A percentile compares a stretch with the other conserved stretches of the same genome.
phyloP scores from a whole-genome alignment of 75 land plant species.

The Pinus taeda region DNA sequence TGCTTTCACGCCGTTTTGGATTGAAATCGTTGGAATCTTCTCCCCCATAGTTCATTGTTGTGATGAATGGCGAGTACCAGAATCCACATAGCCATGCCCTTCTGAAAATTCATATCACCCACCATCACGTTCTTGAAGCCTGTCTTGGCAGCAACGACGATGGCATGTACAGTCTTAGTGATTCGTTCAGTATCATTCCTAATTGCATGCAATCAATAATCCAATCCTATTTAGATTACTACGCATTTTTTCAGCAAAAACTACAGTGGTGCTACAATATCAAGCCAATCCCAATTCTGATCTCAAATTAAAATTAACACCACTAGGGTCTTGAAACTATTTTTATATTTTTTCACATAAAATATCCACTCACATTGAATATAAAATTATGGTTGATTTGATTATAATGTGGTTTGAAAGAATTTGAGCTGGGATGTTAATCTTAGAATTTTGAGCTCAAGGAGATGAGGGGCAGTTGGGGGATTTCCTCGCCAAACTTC shows the following conservation, averaged over 20 bases:
- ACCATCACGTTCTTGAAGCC: constrained; percentile 61
- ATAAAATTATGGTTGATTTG: not conserved
- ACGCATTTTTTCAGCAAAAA: not conserved
- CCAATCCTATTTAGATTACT: not conserved
- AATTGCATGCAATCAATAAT: constrained; percentile 52
- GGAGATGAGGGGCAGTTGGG: constrained; percentile 47
- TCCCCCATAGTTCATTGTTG: constrained; percentile 68
- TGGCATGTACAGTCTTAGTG: constrained; percentile 76
- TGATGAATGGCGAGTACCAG: constrained; percentile 73
- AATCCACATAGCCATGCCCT: constrained; percentile 62
- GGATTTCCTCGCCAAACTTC: constrained; percentile 32
- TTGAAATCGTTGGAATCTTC: constrained; percentile 70
- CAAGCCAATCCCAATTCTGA: too few species aligned
- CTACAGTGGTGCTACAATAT: not conserved
- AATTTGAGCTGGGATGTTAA: not conserved
- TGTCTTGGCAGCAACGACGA: constrained; percentile 46
- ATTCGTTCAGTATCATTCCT: constrained; percentile 79
- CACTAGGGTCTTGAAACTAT: constrained; percentile 5
- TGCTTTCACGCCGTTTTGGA: constrained; percentile 61
- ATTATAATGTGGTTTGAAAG: not conserved
- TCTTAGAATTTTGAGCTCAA: constrained; percentile 67
- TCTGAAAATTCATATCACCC: constrained; percentile 57
- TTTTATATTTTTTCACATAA: constrained; percentile 2
- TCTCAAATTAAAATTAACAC: constrained; percentile 3
- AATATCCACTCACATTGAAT: not conserved